These are phyloP conservation scores for Herpotrichia juniperi DNA, from an alignment of 2,329 filamentous ascomycete genomes.

Conservation along the genomic window DNA sequence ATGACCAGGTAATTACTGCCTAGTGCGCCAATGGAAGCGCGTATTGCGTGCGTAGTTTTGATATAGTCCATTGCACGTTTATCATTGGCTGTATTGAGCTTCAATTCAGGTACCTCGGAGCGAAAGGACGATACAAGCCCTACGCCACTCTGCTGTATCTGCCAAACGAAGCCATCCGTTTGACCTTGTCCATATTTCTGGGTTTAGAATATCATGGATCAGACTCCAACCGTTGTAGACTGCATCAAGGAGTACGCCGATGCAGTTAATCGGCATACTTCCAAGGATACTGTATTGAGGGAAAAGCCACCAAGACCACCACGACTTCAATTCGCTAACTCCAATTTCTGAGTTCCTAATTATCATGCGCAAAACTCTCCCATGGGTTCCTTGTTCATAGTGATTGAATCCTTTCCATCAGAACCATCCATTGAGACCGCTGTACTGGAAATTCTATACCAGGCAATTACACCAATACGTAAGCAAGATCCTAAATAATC, in stretches of 20 bases:
- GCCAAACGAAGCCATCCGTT: too few relatives aligned
- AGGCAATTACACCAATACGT: conserved; percentile 47
- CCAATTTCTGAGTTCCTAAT: conserved; percentile 43
- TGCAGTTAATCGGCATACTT: conserved; percentile 43
- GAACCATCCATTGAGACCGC: conserved; percentile 43
- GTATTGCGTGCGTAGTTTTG: not conserved
- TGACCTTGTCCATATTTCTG: not conserved
- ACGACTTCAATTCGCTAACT: conserved; percentile 45
- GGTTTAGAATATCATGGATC: conserved; percentile 41
- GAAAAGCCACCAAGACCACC: conserved; percentile 46
- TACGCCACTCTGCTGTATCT: conserved; percentile 22
- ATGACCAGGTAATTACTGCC: not conserved
- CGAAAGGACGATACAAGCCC: too few relatives aligned
- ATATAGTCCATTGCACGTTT: not conserved
- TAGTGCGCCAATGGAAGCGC: not conserved
- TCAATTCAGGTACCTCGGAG: too few relatives aligned
- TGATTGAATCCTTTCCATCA: conserved; percentile 42
- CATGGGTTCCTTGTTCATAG: conserved; percentile 42
- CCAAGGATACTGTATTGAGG: conserved; percentile 47
- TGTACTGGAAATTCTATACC: conserved; percentile 42
- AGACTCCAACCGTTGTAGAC: conserved; percentile 46
- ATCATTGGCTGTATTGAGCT: conserved; percentile 27
- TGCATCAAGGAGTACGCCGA: conserved; percentile 37
- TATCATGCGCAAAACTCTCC: conserved; percentile 42
- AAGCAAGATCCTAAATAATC: conserved; percentile 42